Percentiles rank a stretch among this genome's conserved stretches.
These are phyloP conservation scores for Lentinula aciculospora DNA, from an alignment of 768 basidiomycete genomes.

Conservation along the genomic window DNA sequence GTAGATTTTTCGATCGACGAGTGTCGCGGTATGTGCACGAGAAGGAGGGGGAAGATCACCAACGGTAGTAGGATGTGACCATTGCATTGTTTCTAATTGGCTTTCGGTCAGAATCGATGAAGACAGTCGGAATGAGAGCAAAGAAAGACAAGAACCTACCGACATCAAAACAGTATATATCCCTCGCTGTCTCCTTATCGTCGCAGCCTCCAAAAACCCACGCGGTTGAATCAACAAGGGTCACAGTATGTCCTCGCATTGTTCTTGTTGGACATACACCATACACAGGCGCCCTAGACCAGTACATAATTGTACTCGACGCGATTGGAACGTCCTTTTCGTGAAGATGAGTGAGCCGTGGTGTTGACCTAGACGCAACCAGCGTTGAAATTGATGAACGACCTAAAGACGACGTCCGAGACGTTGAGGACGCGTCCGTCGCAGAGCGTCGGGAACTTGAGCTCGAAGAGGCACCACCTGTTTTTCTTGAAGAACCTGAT, in stretches of 20 bases:
- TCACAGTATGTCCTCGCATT: conserved; percentile 81
- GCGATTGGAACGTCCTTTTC: conserved; percentile 52
- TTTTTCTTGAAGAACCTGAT: neutral
- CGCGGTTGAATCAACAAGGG: conserved; percentile 72
- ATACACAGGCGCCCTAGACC: conserved; percentile 79
- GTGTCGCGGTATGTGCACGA: conserved; percentile 83
- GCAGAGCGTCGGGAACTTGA: conserved; percentile 16
- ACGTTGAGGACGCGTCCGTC: conserved; percentile 19
- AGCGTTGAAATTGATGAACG: conserved; percentile 12
- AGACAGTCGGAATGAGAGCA: conserved; percentile 8
- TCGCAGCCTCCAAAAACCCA: conserved; percentile 93
- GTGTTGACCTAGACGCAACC: conserved; percentile 39
- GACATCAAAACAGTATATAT: conserved; percentile 82
- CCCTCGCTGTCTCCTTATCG: conserved; percentile 65
- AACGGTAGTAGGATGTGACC: conserved; percentile 70
- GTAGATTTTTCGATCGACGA: conserved; percentile 75
- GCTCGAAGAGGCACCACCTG: conserved; percentile 18
- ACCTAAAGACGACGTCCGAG: neutral
- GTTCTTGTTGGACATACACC: conserved; percentile 60
- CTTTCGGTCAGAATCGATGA: neutral
- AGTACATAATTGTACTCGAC: conserved; percentile 77
- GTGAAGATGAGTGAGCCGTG: conserved; percentile 47
- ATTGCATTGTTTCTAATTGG: conserved; percentile 76
- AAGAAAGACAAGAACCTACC: conserved; percentile 37
- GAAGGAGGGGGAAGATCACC: conserved; percentile 83